Conservation (phyloP, 805 yeast species). For the Kluyveromyces siamensis region DNA sequence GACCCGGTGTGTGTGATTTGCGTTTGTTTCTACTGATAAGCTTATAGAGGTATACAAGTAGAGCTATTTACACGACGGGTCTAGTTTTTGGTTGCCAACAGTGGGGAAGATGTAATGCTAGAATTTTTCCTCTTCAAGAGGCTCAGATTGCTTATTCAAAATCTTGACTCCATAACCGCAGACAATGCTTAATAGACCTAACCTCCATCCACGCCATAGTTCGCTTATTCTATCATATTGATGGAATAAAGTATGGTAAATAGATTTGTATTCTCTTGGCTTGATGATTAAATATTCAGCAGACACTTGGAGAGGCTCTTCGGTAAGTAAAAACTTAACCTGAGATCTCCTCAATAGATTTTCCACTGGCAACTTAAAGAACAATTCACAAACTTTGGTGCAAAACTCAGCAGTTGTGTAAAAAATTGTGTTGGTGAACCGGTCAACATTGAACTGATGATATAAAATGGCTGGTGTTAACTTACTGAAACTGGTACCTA, state of each 20-base stretch:
- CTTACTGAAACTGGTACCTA: constrained; percentile 50
- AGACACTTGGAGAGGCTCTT: constrained; percentile 33
- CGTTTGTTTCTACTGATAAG: background rate
- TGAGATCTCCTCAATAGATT: constrained; percentile 81
- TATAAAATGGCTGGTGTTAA: constrained; percentile 59
- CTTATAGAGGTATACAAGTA: background rate
- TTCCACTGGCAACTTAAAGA: constrained; percentile 78
- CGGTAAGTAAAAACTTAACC: constrained; percentile 46
- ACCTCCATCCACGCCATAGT: constrained; percentile 86
- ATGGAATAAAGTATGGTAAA: constrained; percentile 42
- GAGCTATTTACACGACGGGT: background rate
- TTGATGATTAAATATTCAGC: constrained; percentile 48
- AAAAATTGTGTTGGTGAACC: constrained; percentile 49
- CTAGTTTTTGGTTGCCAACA: background rate
- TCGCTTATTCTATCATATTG: constrained; percentile 33
- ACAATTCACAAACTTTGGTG: constrained; percentile 58
- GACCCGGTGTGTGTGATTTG: background rate
- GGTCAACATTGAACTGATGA: constrained; percentile 55
- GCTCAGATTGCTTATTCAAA: constrained; percentile 40
- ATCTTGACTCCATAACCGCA: constrained; percentile 77
- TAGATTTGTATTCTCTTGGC: constrained; percentile 47
- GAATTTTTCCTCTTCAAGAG: constrained; percentile 33
- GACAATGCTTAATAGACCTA: constrained; percentile 66
- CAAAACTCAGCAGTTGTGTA: constrained; percentile 51
- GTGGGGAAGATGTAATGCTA: constrained; percentile 20